Evolutionary conservation across 345 rosid species (phyloP).

Genomic region (Hypericum androsaemum): DNA sequence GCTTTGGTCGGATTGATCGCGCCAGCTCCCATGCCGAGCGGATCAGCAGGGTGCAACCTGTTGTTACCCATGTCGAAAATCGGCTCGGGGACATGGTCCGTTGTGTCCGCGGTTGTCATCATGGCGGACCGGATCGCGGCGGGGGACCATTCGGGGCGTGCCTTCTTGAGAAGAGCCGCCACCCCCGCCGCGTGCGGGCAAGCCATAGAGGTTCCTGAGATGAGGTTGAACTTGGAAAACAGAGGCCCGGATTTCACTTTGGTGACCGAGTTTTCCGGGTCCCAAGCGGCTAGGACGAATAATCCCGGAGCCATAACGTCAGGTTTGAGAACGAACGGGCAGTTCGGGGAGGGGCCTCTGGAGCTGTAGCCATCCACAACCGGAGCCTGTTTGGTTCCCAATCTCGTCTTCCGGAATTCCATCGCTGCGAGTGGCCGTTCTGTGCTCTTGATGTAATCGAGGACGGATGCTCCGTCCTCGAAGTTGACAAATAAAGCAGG

Average conservation of each 20-base stretch:
- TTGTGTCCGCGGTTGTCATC: slow-evolving; percentile 32
- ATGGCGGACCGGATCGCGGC: slow-evolving; percentile 41
- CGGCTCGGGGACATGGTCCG: slow-evolving; percentile 28
- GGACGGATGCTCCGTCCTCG: slow-evolving; percentile 16
- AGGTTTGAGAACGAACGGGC: slow-evolving; percentile 29
- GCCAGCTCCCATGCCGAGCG: too few relatives aligned
- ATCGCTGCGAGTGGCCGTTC: slow-evolving; percentile 21
- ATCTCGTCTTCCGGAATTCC: slow-evolving; percentile 23
- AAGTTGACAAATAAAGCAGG: slow-evolving; percentile 26
- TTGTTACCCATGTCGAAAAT: slow-evolving; percentile 1
- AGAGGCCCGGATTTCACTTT: slow-evolving; percentile 9
- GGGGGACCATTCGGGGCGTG: slow-evolving; percentile 37
- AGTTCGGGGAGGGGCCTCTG: slow-evolving; percentile 36
- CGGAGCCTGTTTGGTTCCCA: slow-evolving; percentile 33
- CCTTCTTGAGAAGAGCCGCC: slow-evolving; percentile 28
- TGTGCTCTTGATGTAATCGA: slow-evolving; percentile 20
- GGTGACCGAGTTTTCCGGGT: slow-evolving; percentile 23
- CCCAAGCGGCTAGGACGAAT: slow-evolving; percentile 35
- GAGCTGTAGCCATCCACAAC: slow-evolving; percentile 31
- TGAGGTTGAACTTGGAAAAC: slow-evolving; percentile 29
- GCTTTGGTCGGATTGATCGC: too few relatives aligned
- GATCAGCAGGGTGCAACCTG: too few relatives aligned
- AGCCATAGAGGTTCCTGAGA: slow-evolving; percentile 45
- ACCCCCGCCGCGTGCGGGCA: slow-evolving; percentile 38
- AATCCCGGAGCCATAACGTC: slow-evolving; percentile 40